Conservation (phyloP, 306 rosid genomes). For the Erythrophleum fordii region DNA sequence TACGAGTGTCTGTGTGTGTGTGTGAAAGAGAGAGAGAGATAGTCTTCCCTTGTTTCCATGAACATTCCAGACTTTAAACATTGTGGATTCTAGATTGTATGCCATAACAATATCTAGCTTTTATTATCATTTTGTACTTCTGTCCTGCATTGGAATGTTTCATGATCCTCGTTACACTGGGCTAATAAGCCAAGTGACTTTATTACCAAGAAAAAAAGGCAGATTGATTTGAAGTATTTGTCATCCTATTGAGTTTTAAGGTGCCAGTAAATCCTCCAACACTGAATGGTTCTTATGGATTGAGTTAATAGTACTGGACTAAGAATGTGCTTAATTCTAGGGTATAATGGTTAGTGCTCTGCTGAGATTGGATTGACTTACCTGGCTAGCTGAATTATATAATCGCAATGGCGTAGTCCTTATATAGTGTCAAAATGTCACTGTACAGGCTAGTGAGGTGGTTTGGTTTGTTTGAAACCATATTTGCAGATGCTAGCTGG, state of each 20-base stretch:
- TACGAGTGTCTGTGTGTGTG: too few relatives aligned
- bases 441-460: not conserved
- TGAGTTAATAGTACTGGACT: not conserved
- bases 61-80: not conserved
- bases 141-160: not conserved
- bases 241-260: not conserved
- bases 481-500: slow-evolving; percentile 25
- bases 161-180: too few relatives aligned
- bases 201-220: too few relatives aligned
- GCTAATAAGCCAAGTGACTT: too few relatives aligned
- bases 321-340: not conserved
- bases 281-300: not conserved
- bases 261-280: not conserved
- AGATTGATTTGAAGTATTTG: slow-evolving; percentile 18
- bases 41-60: not conserved
- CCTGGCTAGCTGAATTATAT: not conserved
- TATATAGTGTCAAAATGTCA: not conserved
- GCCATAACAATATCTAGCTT: too few relatives aligned
- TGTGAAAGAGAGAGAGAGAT: too few relatives aligned
- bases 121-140: too few relatives aligned
- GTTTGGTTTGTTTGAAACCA: not conserved
- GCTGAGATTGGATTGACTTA: not conserved
- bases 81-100: not conserved
- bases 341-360: not conserved
- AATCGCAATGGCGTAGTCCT: not conserved